Percentiles rank a stretch among this genome's conserved stretches.
These are phyloP conservation scores for Saturnispora mendoncae DNA, from an alignment of 805 yeast genomes.

Conservation along the genomic window DNA sequence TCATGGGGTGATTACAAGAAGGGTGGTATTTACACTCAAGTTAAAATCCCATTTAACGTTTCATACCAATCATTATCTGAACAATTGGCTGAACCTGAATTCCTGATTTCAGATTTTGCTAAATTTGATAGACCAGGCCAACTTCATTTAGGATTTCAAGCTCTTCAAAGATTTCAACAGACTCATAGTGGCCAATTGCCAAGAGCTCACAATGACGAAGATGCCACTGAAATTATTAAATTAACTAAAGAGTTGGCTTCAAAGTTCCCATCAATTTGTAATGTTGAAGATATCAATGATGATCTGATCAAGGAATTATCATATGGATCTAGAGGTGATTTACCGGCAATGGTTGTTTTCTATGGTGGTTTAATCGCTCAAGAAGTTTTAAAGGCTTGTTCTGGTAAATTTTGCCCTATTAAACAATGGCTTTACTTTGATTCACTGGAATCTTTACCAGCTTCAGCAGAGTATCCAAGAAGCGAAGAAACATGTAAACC, in stretches of 20 bases:
- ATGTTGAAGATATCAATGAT: conserved; percentile 45
- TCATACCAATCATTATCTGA: conserved; percentile 54
- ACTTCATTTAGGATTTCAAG: conserved; percentile 87
- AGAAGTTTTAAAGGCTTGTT: conserved; percentile 89
- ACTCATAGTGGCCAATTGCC: conserved; percentile 63
- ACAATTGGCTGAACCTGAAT: conserved; percentile 74
- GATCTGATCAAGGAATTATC: conserved; percentile 63
- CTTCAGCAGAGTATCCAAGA: conserved; percentile 46
- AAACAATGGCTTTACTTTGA: conserved; percentile 91
- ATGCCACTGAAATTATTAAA: conserved; percentile 57
- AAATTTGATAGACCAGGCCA: conserved; percentile 89
- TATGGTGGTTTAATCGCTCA: conserved; percentile 94
- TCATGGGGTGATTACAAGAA: conserved; percentile 55
- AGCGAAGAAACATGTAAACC: conserved; percentile 68
- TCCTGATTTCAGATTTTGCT: conserved; percentile 76
- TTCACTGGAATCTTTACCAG: conserved; percentile 84
- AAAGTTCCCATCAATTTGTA: conserved; percentile 48
- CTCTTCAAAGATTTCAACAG: conserved; percentile 64
- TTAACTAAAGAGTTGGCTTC: conserved; percentile 51
- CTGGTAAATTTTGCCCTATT: conserved; percentile 91
- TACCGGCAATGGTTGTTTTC: conserved; percentile 83
- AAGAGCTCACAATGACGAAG: conserved; percentile 63
- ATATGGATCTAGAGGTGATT: conserved; percentile 83
- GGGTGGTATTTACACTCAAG: conserved; percentile 91
- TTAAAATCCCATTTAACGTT: conserved; percentile 65